Evolutionary conservation across 1,139 yeast species (phyloP).

Genomic region (Blastobotrys raffinosifermentans): DNA sequence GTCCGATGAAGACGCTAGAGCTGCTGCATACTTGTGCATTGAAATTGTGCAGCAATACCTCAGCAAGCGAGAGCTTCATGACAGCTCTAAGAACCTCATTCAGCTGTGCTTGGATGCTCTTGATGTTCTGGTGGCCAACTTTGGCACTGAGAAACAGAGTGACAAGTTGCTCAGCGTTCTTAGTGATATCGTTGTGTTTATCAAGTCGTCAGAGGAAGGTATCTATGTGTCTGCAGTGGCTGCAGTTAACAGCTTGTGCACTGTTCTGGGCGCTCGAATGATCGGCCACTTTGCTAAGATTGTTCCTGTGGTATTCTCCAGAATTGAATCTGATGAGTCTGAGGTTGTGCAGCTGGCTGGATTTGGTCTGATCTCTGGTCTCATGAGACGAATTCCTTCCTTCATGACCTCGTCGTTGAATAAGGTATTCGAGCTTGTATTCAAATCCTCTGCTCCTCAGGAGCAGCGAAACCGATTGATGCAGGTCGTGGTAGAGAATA

Average conservation of each 20-base stretch:
- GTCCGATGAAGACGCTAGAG: conserved; percentile 31
- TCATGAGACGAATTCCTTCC: conserved; percentile 79
- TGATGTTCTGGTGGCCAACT: conserved; percentile 56
- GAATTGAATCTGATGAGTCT: conserved; percentile 41
- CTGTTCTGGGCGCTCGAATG: conserved; percentile 74
- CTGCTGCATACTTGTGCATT: conserved; percentile 31
- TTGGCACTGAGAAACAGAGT: conserved; percentile 48
- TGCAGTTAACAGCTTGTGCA: conserved; percentile 63
- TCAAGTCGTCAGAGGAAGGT: conserved; percentile 52
- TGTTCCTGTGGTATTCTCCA: conserved; percentile 63
- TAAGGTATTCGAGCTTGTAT: conserved; percentile 52
- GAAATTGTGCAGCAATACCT: too few species aligned
- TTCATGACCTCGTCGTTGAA: conserved; percentile 69
- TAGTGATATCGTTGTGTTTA: conserved; percentile 45
- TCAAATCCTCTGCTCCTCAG: conserved; percentile 49
- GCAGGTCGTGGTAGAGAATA: conserved; percentile 56
- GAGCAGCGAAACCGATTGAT: conserved; percentile 62
- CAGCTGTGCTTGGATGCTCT: conserved; percentile 69
- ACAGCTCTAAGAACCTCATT: conserved; percentile 40
- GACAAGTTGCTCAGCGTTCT: conserved; percentile 46
- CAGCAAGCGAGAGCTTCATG: conserved; percentile 14
- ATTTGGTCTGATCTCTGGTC: conserved; percentile 64
- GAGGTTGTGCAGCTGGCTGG: conserved; percentile 44
- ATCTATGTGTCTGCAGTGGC: conserved; percentile 70
- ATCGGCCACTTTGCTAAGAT: conserved; percentile 82